A percentile compares a stretch with the other conserved stretches of the same genome.
phyloP scores from a whole-genome alignment of 768 basidiomycete genomes.

The Lentinus tigrinus region DNA sequence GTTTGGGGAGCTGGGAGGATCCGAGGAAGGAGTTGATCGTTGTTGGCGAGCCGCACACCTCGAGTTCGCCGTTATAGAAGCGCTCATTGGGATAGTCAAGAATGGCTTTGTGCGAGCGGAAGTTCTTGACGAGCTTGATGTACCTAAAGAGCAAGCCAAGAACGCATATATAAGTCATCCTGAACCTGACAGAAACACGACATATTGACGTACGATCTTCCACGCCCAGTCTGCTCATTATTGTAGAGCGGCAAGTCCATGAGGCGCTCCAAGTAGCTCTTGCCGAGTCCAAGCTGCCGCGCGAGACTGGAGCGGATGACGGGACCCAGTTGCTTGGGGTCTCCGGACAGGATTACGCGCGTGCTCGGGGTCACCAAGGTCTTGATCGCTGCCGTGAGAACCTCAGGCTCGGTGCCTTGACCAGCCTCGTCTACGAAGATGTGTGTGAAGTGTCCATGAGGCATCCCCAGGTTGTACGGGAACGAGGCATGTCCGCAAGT shows the following conservation, averaged over 20 bases:
- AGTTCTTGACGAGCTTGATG: slow-evolving; percentile 49
- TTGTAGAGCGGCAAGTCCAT: slow-evolving; percentile 33
- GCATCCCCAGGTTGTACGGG: slow-evolving; percentile 52
- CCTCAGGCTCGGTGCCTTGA: slow-evolving; percentile 69
- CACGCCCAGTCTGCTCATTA: slow-evolving; percentile 12
- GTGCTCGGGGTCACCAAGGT: slow-evolving; percentile 53
- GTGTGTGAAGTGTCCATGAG: slow-evolving; percentile 61
- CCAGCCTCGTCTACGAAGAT: slow-evolving; percentile 75
- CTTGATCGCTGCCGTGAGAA: slow-evolving; percentile 60
- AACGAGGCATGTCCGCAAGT: slow-evolving; percentile 67
- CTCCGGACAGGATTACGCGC: slow-evolving; percentile 63
- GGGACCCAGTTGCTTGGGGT: slow-evolving; percentile 71
- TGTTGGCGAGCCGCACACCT: slow-evolving; percentile 24
- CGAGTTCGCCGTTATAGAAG: slow-evolving; percentile 37
- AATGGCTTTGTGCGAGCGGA: slow-evolving; percentile 54
- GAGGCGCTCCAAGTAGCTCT: slow-evolving; percentile 59
- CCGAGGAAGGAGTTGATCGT: slow-evolving; percentile 27
- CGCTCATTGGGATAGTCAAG: slow-evolving; percentile 51
- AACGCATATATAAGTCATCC: neutral
- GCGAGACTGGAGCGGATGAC: slow-evolving; percentile 62
- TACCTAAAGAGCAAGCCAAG: neutral
- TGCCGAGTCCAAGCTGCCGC: slow-evolving; percentile 52
- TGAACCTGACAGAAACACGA: neutral
- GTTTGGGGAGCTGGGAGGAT: slow-evolving; percentile 28
- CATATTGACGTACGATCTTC: slow-evolving; percentile 30